Evolutionary conservation across 768 basidiomycete genomes (phyloP).

Genomic region (Termitomyces sp.): DNA sequence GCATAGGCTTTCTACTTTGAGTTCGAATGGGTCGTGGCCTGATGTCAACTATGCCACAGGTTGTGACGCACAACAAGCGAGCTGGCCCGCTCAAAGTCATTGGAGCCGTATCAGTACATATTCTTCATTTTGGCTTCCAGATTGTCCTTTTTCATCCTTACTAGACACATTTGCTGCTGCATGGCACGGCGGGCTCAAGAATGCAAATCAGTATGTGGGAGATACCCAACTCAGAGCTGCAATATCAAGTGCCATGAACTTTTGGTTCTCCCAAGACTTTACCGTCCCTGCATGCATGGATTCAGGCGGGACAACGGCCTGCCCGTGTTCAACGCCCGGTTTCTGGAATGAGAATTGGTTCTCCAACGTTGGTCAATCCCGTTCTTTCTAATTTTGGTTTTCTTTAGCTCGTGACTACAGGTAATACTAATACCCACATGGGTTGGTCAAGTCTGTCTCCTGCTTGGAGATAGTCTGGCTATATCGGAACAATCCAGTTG

Average conservation of each 20-base stretch:
- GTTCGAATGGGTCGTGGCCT: constrained; percentile 49
- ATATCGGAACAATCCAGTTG: constrained; percentile 38
- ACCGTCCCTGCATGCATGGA: constrained; percentile 48
- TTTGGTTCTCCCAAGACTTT: constrained; percentile 62
- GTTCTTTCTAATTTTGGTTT: background rate
- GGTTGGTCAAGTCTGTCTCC: constrained; percentile 51
- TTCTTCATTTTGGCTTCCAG: background rate
- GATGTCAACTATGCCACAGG: constrained; percentile 60
- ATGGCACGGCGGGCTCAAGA: constrained; percentile 46
- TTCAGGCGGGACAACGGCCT: constrained; percentile 43
- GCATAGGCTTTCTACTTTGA: constrained; percentile 42
- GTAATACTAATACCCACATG: constrained; percentile 57
- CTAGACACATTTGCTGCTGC: constrained; percentile 50
- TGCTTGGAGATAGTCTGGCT: constrained; percentile 45
- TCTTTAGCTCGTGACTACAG: constrained; percentile 21
- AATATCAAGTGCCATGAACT: constrained; percentile 50
- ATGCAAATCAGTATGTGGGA: constrained; percentile 36
- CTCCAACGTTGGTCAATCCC: constrained; percentile 37
- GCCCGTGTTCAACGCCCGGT: constrained; percentile 48
- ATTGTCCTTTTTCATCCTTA: background rate
- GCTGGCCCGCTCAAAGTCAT: constrained; percentile 64
- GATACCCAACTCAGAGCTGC: constrained; percentile 31
- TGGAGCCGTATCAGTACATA: constrained; percentile 47
- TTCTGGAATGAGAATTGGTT: constrained; percentile 62
- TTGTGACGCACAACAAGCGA: constrained; percentile 56